Conservation (phyloP, 2,329 filamentous ascomycete species). For the Clarireedia paspali region DNA sequence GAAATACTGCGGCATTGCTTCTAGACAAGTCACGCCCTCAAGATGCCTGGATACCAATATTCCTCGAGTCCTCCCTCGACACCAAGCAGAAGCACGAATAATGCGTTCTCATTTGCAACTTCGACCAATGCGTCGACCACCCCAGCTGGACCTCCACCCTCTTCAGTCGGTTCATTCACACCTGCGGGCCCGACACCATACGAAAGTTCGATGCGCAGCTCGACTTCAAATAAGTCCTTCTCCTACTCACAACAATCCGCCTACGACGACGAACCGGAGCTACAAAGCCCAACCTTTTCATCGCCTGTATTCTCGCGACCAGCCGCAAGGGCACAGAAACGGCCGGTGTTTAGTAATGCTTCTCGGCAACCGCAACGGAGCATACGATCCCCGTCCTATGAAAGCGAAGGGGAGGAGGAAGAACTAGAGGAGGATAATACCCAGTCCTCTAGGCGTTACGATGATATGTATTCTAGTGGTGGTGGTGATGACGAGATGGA, state of each 20-base stretch:
- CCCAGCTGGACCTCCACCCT: constrained; percentile 48
- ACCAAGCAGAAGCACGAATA: constrained; percentile 26
- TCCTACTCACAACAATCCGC: constrained; percentile 31
- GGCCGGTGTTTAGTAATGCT: constrained; percentile 31
- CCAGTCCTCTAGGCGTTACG: constrained; percentile 30
- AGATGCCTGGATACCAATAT: constrained; percentile 23
- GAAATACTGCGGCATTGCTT: no score
- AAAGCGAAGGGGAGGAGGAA: constrained; percentile 36
- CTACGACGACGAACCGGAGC: constrained; percentile 14
- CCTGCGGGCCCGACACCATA: constrained; percentile 46
- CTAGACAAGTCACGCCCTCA: background rate
- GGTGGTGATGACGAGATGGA: constrained; percentile 33
- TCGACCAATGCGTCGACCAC: constrained; percentile 43
- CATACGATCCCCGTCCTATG: constrained; percentile 24
- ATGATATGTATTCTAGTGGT: constrained; percentile 30
- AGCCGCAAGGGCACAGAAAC: constrained; percentile 25
- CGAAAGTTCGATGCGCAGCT: constrained; percentile 40
- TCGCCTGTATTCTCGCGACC: constrained; percentile 16
- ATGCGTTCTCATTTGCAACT: constrained; percentile 22
- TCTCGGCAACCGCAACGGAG: constrained; percentile 11
- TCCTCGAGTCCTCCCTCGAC: constrained; percentile 30
- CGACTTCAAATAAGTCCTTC: constrained; percentile 22
- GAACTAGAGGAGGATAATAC: constrained; percentile 33
- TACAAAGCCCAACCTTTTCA: constrained; percentile 17
- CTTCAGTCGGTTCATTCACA: constrained; percentile 45